Conservation (phyloP, 176 grass and related monocot species). For the Saccharum spontaneum region DNA sequence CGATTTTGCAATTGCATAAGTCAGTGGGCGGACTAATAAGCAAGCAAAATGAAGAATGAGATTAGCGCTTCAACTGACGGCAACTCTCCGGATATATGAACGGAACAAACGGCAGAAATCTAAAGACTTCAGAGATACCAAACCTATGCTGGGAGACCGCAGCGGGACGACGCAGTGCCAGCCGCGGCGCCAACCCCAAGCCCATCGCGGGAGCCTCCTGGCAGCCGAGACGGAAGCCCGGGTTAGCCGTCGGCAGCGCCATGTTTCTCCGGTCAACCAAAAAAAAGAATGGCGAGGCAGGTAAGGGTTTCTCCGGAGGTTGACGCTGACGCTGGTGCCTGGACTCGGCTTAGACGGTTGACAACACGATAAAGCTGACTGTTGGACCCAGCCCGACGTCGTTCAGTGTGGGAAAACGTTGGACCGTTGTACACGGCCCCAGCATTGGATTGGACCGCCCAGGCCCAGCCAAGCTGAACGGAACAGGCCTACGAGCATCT, state of each 20-base stretch:
- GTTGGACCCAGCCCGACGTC: background rate
- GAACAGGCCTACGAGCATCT: background rate
- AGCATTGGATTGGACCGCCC: background rate
- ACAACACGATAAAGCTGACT: background rate
- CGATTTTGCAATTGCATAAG: background rate
- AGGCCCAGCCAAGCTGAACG: background rate
- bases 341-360: background rate
- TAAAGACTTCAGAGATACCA: background rate
- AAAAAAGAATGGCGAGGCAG: too few relatives aligned
- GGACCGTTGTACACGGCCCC: background rate
- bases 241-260: slow-evolving; percentile 27
- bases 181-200: background rate
- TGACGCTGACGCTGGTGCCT: background rate
- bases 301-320: background rate
- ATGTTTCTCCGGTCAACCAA: background rate
- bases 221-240: slow-evolving; percentile 21
- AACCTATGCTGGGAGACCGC: slow-evolving; percentile 25
- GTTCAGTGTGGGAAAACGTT: background rate
- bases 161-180: background rate
- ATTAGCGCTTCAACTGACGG: background rate
- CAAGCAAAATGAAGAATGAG: background rate
- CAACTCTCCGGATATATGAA: background rate
- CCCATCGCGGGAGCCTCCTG: background rate
- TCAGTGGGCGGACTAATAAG: background rate
- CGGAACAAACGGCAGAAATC: background rate